phyloP scores from a whole-genome alignment of 2,329 filamentous ascomycete species.

The Corynespora cassiicola region DNA sequence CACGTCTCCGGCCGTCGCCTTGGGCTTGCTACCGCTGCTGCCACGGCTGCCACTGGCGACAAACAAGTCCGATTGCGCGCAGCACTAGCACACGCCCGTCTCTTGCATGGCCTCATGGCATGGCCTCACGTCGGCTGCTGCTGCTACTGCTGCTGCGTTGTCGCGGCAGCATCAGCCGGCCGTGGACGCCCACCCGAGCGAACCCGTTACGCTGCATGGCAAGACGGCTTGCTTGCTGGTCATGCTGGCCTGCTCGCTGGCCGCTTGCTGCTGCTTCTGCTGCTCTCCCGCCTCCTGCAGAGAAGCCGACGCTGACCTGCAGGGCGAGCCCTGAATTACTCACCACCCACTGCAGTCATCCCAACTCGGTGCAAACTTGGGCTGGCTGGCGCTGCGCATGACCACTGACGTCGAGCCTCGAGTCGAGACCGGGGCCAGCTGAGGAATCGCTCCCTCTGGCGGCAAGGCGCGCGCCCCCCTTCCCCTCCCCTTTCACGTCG shows the following conservation, averaged over 20 bases:
- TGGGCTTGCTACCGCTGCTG: too few species aligned
- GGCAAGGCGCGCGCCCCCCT: not conserved
- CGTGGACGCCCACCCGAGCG: too few species aligned
- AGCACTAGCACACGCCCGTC: not conserved
- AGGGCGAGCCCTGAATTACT: conserved; percentile 8
- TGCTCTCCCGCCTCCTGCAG: too few species aligned
- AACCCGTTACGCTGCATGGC: conserved; percentile 33
- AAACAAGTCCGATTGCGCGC: conserved; percentile 9
- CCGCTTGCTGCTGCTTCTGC: conserved; percentile 23
- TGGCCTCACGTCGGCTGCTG: too few species aligned
- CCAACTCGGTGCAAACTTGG: too few species aligned
- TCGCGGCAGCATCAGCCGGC: conserved; percentile 33
- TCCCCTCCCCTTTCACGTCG: conserved; percentile 8
- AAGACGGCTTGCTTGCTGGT: conserved; percentile 30
- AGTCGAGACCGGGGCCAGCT: too few species aligned
- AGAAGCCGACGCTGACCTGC: conserved; percentile 27
- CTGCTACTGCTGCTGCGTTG: too few species aligned
- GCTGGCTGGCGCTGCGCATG: too few species aligned
- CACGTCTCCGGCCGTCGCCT: conserved; percentile 2
- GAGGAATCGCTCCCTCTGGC: too few species aligned
- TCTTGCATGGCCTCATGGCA: not conserved
- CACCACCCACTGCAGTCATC: not conserved
- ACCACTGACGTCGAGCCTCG: too few species aligned
- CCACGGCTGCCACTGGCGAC: too few species aligned
- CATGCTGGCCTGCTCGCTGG: conserved; percentile 23